Conservation (phyloP, 768 basidiomycete genomes). For the Suillus ampliporus region DNA sequence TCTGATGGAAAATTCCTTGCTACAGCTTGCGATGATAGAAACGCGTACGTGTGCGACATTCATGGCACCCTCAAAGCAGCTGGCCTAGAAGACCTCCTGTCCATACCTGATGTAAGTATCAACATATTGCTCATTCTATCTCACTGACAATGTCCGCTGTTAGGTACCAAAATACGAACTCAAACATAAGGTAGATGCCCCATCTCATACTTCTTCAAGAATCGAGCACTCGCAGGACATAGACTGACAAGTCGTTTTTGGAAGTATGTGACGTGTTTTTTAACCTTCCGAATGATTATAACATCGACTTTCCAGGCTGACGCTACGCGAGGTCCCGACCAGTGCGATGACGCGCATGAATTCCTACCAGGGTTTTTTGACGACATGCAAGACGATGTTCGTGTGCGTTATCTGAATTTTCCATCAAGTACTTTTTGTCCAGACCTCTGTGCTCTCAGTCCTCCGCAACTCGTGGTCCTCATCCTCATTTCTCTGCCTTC, state of each 20-base stretch:
- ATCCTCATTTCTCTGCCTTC: background rate
- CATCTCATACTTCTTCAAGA: background rate
- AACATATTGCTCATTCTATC: background rate
- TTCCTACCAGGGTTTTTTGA: background rate
- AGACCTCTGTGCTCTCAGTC: background rate
- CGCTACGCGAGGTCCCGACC: background rate
- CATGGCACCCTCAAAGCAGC: no score
- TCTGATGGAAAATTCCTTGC: slow-evolving; percentile 23
- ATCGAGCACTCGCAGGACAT: background rate
- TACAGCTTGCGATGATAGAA: background rate
- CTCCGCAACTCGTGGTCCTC: background rate
- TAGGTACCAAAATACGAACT: background rate
- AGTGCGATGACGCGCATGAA: background rate
- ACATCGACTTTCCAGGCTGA: background rate
- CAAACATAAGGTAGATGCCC: background rate
- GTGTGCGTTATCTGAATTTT: background rate
- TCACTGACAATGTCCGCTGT: background rate
- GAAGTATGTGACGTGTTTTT: background rate
- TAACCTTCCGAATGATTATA: background rate
- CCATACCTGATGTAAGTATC: background rate
- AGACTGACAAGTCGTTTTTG: background rate
- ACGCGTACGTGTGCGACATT: background rate
- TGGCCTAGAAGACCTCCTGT: no score
- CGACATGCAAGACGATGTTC: background rate
- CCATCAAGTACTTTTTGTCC: background rate